These are phyloP conservation scores for Silene vulgaris DNA, from an alignment of 179 eudicot genomes.

Conservation along the genomic window DNA sequence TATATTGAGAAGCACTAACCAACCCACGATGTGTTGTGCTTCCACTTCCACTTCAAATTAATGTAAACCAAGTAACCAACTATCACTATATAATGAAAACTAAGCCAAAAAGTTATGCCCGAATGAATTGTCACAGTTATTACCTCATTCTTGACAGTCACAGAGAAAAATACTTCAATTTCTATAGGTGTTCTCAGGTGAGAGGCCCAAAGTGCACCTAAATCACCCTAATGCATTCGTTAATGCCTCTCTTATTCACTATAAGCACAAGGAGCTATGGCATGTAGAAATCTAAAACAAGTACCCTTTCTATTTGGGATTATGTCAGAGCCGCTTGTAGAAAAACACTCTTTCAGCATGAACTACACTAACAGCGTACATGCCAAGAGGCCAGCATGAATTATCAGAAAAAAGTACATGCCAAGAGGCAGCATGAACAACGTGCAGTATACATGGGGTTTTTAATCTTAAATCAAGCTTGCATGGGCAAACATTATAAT, in stretches of 20 bases:
- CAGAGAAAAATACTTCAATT: too few species aligned
- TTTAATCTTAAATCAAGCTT: neutral
- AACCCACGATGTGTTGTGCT: neutral
- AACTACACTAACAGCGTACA: neutral
- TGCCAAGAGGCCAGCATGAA: neutral
- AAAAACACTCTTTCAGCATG: neutral
- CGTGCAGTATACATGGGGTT: neutral
- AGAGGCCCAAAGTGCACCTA: too few species aligned
- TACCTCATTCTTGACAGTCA: neutral
- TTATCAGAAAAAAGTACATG: neutral
- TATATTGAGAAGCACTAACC: slow-evolving; percentile 1
- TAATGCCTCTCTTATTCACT: too few species aligned
- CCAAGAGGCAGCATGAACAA: neutral
- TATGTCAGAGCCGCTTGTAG: neutral
- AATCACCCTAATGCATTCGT: too few species aligned
- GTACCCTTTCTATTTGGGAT: neutral
- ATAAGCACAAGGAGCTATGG: too few species aligned
- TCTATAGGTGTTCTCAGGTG: too few species aligned
- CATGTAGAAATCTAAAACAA: too few species aligned
- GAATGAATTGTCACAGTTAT: neutral
- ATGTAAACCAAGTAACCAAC: too few species aligned
- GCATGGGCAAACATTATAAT: neutral
- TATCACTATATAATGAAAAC: neutral
- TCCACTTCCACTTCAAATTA: neutral
- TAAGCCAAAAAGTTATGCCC: neutral